Base-by-base conservation (phyloP, 257 asterid genomes). In the Coffea canephora region DNA sequence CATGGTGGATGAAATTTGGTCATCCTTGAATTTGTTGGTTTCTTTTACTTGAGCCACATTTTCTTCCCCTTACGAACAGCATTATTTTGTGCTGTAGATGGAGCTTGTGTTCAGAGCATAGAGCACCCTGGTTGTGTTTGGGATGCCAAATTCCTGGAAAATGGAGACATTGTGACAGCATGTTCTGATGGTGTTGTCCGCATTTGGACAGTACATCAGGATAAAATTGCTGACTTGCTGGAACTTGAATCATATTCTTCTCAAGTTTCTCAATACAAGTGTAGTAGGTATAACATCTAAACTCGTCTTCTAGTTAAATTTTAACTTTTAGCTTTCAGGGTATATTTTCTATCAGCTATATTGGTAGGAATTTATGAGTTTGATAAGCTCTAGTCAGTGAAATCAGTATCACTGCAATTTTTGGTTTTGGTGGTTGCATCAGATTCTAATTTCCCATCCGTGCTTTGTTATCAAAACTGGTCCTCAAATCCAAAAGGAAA, bases 111-210 rank as follows among this genome's bases (percentile, higher is more conserved):
- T 75, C 99, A 96, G 85, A 94, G 91, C 87, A 89, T 96, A 85
- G 98, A 92, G 83, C 99, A 96, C 82, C 99, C 98, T 82, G 98
- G 99, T 39, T 96, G 98, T 83, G 97, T 96, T 70, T 96, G 99
- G 99, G 99, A 96, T 87, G 90, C 91, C 85, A 96, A 96, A 77
- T 94, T 96, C 86, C 79, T 96, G 89, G 97, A 85, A 85, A 96
- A 89, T 86, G 97, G 98, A 1, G 93, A 96, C 85, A 88, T 96
- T 79, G 97, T 87, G 74, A 96, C 97, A 41, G 99, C 99, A 84
- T 96, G 98, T 85, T 96, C 99, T 80, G 99, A 93, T 85, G 96
- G 99, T 55, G 69, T 94, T 76, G 96, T 94, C 78, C 97, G 99
- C 74, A 74, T 96, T 82, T 96, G 99, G 99, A 96, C 99, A 50